Conservation (phyloP, 495 filamentous ascomycete species). For the Xylaria castorea region DNA sequence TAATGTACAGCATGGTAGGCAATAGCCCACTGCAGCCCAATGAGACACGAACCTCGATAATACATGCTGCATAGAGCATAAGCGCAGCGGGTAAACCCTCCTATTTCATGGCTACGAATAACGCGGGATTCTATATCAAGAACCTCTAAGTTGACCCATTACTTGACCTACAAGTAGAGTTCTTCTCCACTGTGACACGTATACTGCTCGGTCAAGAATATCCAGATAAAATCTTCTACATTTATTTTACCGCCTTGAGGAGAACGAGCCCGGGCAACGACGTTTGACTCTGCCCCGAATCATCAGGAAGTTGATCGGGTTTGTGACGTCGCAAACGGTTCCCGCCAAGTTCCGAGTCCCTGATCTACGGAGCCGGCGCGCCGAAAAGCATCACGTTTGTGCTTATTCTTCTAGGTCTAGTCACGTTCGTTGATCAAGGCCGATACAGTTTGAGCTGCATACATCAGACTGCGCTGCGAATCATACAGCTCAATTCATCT, state of each 20-base stretch:
- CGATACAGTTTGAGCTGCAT: conserved; percentile 22
- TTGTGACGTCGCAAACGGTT: conserved; percentile 33
- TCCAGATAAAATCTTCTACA: background rate
- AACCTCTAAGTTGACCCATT: background rate
- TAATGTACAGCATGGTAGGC: conserved; percentile 2
- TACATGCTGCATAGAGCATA: conserved; percentile 9
- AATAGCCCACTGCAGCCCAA: background rate
- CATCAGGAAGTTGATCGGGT: conserved; percentile 28
- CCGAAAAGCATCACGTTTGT: conserved; percentile 22
- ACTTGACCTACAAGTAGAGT: background rate
- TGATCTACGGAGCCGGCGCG: conserved; percentile 41
- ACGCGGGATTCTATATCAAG: background rate
- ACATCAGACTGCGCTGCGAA: conserved; percentile 14
- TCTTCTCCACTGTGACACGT: background rate
- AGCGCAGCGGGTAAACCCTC: conserved; percentile 1
- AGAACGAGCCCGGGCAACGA: conserved; percentile 24
- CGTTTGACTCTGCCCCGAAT: conserved; percentile 9
- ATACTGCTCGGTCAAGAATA: background rate
- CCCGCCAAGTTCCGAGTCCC: conserved; percentile 39
- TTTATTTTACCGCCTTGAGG: conserved; percentile 1
- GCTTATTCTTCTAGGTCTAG: conserved; percentile 25
- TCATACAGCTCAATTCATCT: conserved; percentile 13
- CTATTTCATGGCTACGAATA: background rate
- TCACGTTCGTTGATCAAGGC: conserved; percentile 27
- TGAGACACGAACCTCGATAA: background rate